These are phyloP conservation scores for Voacanga thouarsii DNA, from an alignment of 257 asterid genomes.

Conservation along the genomic window DNA sequence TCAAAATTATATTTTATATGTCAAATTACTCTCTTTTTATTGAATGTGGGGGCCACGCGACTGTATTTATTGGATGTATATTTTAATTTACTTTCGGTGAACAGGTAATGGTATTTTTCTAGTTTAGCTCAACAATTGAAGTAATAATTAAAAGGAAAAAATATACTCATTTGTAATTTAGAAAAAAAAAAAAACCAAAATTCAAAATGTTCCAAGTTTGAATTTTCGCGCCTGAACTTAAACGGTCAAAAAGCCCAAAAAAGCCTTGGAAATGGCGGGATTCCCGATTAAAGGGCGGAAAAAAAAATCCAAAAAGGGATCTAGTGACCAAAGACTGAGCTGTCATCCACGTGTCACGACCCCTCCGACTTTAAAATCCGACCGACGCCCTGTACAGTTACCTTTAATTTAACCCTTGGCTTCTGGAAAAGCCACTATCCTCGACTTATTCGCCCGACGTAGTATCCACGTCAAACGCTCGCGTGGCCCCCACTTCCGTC, in stretches of 20 bases:
- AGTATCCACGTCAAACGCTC: constrained; percentile 24
- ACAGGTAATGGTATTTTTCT: too few relatives aligned
- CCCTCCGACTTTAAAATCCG: background rate
- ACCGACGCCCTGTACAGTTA: constrained; percentile 10
- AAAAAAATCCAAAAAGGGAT: background rate
- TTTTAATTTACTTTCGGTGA: too few relatives aligned
- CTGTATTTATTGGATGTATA: too few relatives aligned
- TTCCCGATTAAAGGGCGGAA: background rate
- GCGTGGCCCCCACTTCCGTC: background rate
- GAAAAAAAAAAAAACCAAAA: background rate
- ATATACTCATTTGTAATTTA: too few relatives aligned
- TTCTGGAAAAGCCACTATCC: constrained; percentile 15
- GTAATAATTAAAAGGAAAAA: too few relatives aligned
- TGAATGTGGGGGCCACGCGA: too few relatives aligned
- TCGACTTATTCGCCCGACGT: constrained; percentile 17
- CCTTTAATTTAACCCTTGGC: constrained; percentile 5
- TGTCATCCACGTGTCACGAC: constrained; percentile 25
- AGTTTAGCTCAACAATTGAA: too few relatives aligned
- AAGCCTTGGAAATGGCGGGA: constrained; percentile 3
- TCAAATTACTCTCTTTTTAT: too few relatives aligned
- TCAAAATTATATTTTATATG: too few relatives aligned
- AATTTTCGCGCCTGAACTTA: constrained; percentile 22
- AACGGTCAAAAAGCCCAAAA: constrained; percentile 27
- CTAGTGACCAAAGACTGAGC: background rate
- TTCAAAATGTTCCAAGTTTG: background rate